Base-by-base conservation (phyloP, 2,329 filamentous ascomycete species). In the Penicillium sclerotigenum region DNA sequence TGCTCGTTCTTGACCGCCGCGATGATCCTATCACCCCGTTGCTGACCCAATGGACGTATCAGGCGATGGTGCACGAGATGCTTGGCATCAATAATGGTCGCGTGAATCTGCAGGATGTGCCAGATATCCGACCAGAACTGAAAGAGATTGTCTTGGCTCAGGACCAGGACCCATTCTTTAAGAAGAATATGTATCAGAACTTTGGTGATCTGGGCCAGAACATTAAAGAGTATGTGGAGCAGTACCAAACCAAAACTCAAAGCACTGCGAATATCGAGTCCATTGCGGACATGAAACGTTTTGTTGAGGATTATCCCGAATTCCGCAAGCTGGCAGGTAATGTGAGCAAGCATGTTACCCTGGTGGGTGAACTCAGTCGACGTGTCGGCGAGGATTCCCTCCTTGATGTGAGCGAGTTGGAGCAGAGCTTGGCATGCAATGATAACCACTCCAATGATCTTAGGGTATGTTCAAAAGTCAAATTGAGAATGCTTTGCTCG, bases 61-160 rank as follows among this genome's bases (percentile, higher is more conserved):
- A 99, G 75, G 94, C 94, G n/a, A 99, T 99, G 92, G 94, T 99
- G 0, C 94, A 99, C 71, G 94, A 99, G 69, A 78, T 97, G 2
- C 80, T 99, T 13, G 94, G 94, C 5, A 96, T 99, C 63, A 85
- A 89, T 56, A 97, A 97, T 71, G 94, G 94, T n/a, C 84, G 93
- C 48, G 94, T 99, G 0, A 89, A 96, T 69, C 80, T 99, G 33
- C 88, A 87, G 59, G 84, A 90, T 53, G 87, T 96, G 0, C 90
- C 90, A 13, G 91, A 96, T 52, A 85, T 95, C 54, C 82, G 90
- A 16, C 88, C 90, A 1, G 93, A 97, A 71, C 80, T 97, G 52
- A 92, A 88, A 68, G 94, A 99, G 75, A 94, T 99, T 56, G 92
- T 97, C 3, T 78, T 99, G 34, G 96, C 93, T 1, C 92, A 94